Evolutionary conservation across 805 yeast genomes (phyloP).

Genomic region (Wickerhamomyces ciferrii): DNA sequence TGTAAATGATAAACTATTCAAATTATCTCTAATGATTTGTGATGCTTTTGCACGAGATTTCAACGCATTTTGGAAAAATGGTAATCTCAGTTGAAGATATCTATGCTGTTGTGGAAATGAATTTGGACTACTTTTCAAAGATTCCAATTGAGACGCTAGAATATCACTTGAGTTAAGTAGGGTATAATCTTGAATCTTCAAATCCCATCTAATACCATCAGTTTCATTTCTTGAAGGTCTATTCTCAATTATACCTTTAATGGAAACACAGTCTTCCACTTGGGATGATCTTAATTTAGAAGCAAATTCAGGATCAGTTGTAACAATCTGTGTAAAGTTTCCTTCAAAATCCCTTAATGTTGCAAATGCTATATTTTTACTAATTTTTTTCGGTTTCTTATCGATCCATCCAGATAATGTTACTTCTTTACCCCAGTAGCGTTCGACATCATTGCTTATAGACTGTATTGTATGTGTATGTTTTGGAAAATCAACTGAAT

Average conservation of each 20-base stretch:
- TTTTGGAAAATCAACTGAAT: conserved; percentile 19
- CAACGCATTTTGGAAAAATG: conserved; percentile 49
- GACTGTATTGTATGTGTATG: conserved; percentile 15
- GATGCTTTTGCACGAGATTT: conserved; percentile 54
- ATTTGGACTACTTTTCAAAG: conserved; percentile 45
- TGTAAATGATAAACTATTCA: conserved; percentile 45
- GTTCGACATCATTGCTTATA: conserved; percentile 1
- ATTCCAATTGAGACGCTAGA: conserved; percentile 64
- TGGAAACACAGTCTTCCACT: conserved; percentile 71
- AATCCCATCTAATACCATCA: conserved; percentile 42
- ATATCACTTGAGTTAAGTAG: conserved; percentile 59
- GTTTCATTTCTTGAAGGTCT: conserved; percentile 22
- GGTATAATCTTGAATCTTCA: conserved; percentile 45
- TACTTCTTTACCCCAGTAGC: conserved; percentile 24
- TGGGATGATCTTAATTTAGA: conserved; percentile 39
- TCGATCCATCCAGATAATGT: conserved; percentile 82
- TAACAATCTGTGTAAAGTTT: conserved; percentile 52
- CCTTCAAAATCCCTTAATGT: conserved; percentile 73
- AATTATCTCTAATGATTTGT: conserved; percentile 33
- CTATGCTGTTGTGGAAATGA: conserved; percentile 77
- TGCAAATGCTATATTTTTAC: conserved; percentile 65
- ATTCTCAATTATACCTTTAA: conserved; percentile 47
- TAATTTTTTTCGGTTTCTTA: conserved; percentile 63
- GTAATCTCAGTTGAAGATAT: conserved; percentile 71
- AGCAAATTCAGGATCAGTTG: conserved; percentile 30